A percentile compares a stretch with the other conserved stretches of the same genome.
Conservation (phyloP, 331 rosid genomes). For the Telfairia occidentalis region DNA sequence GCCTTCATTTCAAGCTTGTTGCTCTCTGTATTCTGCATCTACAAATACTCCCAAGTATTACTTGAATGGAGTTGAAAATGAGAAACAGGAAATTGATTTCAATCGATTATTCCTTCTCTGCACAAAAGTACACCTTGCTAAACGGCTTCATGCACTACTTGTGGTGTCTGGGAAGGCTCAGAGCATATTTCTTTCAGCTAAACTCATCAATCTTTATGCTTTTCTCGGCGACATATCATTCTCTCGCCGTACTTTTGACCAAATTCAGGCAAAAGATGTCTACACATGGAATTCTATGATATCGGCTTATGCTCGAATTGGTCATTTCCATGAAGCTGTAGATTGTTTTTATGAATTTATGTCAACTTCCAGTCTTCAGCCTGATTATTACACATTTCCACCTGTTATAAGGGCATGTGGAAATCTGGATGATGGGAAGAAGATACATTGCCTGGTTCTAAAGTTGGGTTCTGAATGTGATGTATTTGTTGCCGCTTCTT, state of each 20-base stretch:
- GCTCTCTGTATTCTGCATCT: conserved; percentile 13
- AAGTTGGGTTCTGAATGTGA: conserved; percentile 40
- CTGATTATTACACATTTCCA: conserved; percentile 38
- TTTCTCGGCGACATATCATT: conserved; percentile 25
- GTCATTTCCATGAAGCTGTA: conserved; percentile 24
- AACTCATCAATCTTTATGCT: conserved; percentile 32
- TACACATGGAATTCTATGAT: conserved; percentile 46
- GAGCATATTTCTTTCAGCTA: conserved; percentile 25
- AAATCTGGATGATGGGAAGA: conserved; percentile 27
- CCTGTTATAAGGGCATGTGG: conserved; percentile 38
- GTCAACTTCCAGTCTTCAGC: conserved; percentile 21
- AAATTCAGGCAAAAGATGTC: conserved; percentile 29
- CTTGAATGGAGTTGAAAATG: conserved; percentile 16
- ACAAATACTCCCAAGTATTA: conserved; percentile 7
- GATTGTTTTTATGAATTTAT: conserved; percentile 25
- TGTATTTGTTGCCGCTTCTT: conserved; percentile 37
- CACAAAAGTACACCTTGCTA: conserved; percentile 24
- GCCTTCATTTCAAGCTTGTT: conserved; percentile 17
- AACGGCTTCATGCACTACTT: conserved; percentile 35
- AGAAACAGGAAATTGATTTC: conserved; percentile 18
- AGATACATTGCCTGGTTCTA: conserved; percentile 34
- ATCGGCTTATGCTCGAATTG: conserved; percentile 32
- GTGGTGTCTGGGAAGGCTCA: conserved; percentile 29
- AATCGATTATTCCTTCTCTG: conserved; percentile 22
- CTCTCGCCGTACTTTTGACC: conserved; percentile 24